Conservation (phyloP, 768 basidiomycete species). For the Tephrocybe sp. region DNA sequence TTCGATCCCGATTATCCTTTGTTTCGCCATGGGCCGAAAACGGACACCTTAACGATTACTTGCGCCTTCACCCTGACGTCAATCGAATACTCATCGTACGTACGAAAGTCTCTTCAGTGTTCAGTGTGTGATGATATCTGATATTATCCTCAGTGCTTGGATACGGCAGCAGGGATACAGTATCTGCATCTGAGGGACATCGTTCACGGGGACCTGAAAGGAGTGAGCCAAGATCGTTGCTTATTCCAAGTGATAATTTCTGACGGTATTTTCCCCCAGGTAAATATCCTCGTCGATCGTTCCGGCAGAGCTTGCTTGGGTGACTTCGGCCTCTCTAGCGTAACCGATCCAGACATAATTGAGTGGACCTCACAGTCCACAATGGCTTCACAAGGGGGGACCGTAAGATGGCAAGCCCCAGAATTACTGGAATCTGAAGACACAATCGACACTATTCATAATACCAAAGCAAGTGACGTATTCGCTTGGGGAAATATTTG, state of each 20-base stretch:
- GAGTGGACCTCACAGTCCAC: conserved; percentile 13
- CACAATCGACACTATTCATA: not conserved
- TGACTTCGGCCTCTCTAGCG: conserved; percentile 20
- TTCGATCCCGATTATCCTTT: conserved; percentile 23
- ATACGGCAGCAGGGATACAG: conserved; percentile 24
- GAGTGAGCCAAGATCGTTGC: no score
- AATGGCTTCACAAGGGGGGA: no score
- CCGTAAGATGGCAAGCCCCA: no score
- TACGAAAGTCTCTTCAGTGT: not conserved
- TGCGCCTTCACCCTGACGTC: conserved; percentile 20
- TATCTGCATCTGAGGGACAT: conserved; percentile 26
- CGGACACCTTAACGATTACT: conserved; percentile 27
- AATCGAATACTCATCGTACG: conserved; percentile 31
- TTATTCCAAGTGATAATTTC: no score
- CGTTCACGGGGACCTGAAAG: no score
- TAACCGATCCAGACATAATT: conserved; percentile 7
- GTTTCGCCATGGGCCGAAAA: conserved; percentile 28
- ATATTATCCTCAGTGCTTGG: conserved; percentile 18
- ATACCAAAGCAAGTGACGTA: conserved; percentile 9
- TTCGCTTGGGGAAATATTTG: conserved; percentile 12
- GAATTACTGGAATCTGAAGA: not conserved
- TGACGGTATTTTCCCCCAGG: conserved; percentile 23
- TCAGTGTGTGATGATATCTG: no score
- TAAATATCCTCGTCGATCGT: conserved; percentile 17
- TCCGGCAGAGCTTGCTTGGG: conserved; percentile 19